A percentile compares a stretch with the other conserved stretches of the same genome.
These are phyloP conservation scores for Sarocladium brachiariae DNA, from an alignment of 2,329 filamentous ascomycete species.

Conservation along the genomic window DNA sequence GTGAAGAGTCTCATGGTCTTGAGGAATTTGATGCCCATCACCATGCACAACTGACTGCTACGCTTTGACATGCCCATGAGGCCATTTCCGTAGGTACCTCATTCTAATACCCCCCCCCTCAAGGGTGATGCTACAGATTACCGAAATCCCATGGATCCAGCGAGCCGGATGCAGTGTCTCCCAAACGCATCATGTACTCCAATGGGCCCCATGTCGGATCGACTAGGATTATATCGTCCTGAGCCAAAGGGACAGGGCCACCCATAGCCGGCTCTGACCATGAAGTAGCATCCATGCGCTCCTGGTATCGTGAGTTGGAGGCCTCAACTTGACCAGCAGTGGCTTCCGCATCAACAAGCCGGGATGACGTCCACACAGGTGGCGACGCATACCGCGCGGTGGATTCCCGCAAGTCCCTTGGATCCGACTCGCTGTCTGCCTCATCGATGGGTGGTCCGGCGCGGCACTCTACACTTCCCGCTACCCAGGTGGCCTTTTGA, in stretches of 20 bases:
- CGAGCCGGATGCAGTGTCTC: neutral
- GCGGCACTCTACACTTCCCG: neutral
- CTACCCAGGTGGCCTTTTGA: neutral
- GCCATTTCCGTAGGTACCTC: too few relatives aligned
- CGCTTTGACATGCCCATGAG: too few relatives aligned
- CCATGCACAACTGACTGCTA: too few relatives aligned
- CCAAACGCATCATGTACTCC: slow-evolving; percentile 2
- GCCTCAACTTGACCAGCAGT: neutral
- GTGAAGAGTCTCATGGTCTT: too few relatives aligned
- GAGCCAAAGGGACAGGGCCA: neutral
- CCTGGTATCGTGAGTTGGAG: neutral
- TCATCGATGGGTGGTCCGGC: neutral
- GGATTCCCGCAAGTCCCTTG: neutral
- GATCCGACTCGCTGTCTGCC: neutral
- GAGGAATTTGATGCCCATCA: too few relatives aligned
- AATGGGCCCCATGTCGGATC: slow-evolving; percentile 1
- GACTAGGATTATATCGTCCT: neutral
- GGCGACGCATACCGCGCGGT: neutral
- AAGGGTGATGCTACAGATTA: neutral
- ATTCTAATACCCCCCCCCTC: too few relatives aligned
- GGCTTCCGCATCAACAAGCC: neutral
- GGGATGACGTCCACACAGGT: neutral
- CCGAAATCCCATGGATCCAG: slow-evolving; percentile 1
- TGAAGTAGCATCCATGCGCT: neutral
- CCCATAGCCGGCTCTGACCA: neutral